Base-by-base conservation (phyloP, 2,329 filamentous ascomycete genomes). In the Pestalotiopsis sp. region DNA sequence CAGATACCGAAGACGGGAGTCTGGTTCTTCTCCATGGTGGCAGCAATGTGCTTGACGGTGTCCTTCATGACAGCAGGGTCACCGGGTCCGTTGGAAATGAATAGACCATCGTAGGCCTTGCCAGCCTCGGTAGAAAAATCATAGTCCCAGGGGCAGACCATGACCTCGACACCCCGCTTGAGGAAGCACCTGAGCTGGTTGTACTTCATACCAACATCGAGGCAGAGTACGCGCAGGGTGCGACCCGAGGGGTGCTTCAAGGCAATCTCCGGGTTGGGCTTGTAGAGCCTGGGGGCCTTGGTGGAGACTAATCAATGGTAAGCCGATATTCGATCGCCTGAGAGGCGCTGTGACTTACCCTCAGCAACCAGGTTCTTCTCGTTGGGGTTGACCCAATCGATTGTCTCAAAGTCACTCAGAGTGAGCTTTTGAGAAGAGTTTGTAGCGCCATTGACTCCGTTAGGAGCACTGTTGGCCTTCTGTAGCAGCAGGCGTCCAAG, bases 151-250 rank as follows among this genome's bases (percentile, higher is more conserved):
- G 96, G 96, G 71, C 96, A 94, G 67, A 98, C 94, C 71, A 97
- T 83, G 63, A 98, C 94, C 79, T 99, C 96, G 67, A 98, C 92
- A 66, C 96, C 96, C 73, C 96, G 90, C 75, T 90, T 91, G 68
- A 99, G 86, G 75, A 99, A 90, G 83, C 96, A 99, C 73, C 96
- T 89, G 74, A 99, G 87, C 83, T 99, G 96, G 83, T 98, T 99
- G 84, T 93, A 98, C 83, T 99, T 99, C 85, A 98, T 91, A 79
- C 96, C 96, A 73, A 99, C 95, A 83, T 99, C 96, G 73, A 99
- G 88, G 78, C 94, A 97, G 64, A 98, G 85, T 70, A 99, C 91
- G 77, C 94, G 93, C 68, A 98, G 87, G 63, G 91, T 87, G 74
- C 94, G 92, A 70, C 95, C 96, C 67, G 94, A 97, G 55, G 94